Base-by-base conservation (phyloP, 345 rosid genomes). In the Viola odorata region DNA sequence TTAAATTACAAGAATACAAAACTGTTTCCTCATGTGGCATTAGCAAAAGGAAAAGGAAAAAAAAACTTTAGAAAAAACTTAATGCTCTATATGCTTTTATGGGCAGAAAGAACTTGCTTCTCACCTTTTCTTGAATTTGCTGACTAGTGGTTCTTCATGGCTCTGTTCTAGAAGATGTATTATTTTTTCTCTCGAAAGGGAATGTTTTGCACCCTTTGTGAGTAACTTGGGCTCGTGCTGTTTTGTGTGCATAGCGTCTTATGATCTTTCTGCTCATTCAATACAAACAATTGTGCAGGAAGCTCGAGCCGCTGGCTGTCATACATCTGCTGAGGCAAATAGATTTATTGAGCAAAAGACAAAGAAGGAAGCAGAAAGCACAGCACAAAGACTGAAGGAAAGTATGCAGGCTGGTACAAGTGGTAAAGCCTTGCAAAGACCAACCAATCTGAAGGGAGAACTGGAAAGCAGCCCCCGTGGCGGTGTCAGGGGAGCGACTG, bases 281-380 rank as follows among this genome's bases (percentile, higher is more conserved):
- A 32, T 32, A 37, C 51, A 49, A 41, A 13, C 51, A 51, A 49
- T 45, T 40, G 11, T 73, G 72, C 86, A 94, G 99, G 95, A 84
- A 71, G 99, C 97, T 69, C 86, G 86, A 65, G 81, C 82, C 67
- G 85, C 88, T 72, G 91, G 96, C 66, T 89, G 84, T 65, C 73
- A 58, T 64, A 85, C 85, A 51, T 68, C 82, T 55, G 76, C 80
- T 12, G 89, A 85, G 72, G 88, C 88, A 45, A 83, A 77, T 50
- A 77, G 66, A 62, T 92, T 78, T 56, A 62, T 89, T 37, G 88
- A 86, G 66, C 76, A 77, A 58, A 89, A 84, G 81, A 85, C 80
- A 64, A 82, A 74, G 77, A 85, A 79, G 73, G 95, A 81, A 75
- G 80, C 82, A 8, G 91, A 86, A 74, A 86, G 85, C 62, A 77